These are phyloP conservation scores for Xerocomus amazonicus DNA, from an alignment of 1,284 basidiomycete genomes.

Conservation along the genomic window DNA sequence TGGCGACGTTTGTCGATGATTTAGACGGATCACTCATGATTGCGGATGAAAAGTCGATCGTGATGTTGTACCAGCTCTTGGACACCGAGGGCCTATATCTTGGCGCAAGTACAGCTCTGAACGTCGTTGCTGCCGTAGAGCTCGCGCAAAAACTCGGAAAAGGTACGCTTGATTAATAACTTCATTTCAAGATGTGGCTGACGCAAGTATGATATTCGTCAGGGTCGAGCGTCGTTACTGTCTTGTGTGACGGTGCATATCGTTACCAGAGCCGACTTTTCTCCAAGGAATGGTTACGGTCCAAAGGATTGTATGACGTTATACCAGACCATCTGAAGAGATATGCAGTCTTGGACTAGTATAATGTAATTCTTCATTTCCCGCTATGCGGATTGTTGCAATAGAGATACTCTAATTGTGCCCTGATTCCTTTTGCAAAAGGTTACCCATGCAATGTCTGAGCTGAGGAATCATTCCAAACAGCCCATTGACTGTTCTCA, in stretches of 20 bases:
- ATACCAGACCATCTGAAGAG: slow-evolving; percentile 87
- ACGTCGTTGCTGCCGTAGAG: slow-evolving; percentile 91
- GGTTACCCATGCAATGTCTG: no score
- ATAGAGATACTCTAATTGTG: no score
- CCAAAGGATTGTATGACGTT: slow-evolving; percentile 75
- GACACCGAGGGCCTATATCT: slow-evolving; percentile 94
- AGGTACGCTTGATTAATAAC: slow-evolving; percentile 42
- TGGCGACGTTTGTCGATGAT: slow-evolving; percentile 79
- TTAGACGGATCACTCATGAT: slow-evolving; percentile 84
- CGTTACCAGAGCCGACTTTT: slow-evolving; percentile 95
- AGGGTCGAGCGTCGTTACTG: slow-evolving; percentile 87
- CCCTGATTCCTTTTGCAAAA: no score
- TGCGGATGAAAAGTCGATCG: slow-evolving; percentile 86
- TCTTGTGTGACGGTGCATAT: slow-evolving; percentile 94
- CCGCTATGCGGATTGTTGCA: no score
- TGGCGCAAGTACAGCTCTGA: slow-evolving; percentile 94
- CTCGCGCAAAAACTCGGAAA: slow-evolving; percentile 84
- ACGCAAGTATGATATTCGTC: slow-evolving; percentile 7
- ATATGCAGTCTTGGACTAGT: slow-evolving; percentile 82
- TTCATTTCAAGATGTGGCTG: neutral
- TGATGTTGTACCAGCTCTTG: slow-evolving; percentile 91
- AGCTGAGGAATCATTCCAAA: no score
- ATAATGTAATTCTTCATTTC: no score
- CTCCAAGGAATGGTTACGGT: slow-evolving; percentile 90
- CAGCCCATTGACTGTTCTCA: no score